phyloP scores from a whole-genome alignment of 768 basidiomycete genomes.

The Lactifluus hygrophoroides region DNA sequence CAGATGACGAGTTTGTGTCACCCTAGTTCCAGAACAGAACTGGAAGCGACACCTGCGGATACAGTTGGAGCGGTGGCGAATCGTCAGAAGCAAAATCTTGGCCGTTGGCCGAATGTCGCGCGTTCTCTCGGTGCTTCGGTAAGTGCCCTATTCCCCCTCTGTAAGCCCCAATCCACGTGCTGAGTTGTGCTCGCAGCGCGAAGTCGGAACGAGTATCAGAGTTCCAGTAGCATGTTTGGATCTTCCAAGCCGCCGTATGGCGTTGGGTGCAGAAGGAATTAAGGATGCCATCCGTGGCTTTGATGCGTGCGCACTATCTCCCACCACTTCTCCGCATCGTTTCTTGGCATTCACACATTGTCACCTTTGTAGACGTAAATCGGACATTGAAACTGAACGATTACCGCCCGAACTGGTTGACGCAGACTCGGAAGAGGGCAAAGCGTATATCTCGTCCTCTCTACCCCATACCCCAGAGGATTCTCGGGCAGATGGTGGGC shows the following conservation, averaged over 20 bases:
- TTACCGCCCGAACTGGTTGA: conserved; percentile 95
- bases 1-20: conserved; percentile 43
- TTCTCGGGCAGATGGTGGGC: conserved; percentile 20
- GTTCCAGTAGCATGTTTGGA: conserved; percentile 83
- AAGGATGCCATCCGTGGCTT: conserved; percentile 91
- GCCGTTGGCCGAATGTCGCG: conserved; percentile 95
- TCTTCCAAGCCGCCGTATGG: conserved; percentile 70
- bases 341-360: background rate
- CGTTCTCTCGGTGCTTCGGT: conserved; percentile 94
- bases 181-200: conserved; percentile 50
- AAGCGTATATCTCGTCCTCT: conserved; percentile 41
- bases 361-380: conserved; percentile 60
- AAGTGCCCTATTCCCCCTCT: conserved; percentile 24
- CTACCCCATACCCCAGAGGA: conserved; percentile 51
- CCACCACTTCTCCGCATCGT: background rate
- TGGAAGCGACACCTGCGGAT: conserved; percentile 35
- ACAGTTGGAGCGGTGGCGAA: conserved; percentile 67
- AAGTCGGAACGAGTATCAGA: conserved; percentile 97
- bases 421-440: conserved; percentile 61
- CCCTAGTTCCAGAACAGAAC: too few relatives aligned
- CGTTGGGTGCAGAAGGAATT: conserved; percentile 86
- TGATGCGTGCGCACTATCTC: conserved; percentile 68
- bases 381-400: conserved; percentile 97
- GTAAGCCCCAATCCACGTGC: background rate
- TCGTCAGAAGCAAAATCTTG: conserved; percentile 98